A percentile compares a stretch with the other conserved stretches of the same genome.
These are phyloP conservation scores for Nannochloris sp. DNA, from an alignment of 139 green algal species.

Conservation along the genomic window DNA sequence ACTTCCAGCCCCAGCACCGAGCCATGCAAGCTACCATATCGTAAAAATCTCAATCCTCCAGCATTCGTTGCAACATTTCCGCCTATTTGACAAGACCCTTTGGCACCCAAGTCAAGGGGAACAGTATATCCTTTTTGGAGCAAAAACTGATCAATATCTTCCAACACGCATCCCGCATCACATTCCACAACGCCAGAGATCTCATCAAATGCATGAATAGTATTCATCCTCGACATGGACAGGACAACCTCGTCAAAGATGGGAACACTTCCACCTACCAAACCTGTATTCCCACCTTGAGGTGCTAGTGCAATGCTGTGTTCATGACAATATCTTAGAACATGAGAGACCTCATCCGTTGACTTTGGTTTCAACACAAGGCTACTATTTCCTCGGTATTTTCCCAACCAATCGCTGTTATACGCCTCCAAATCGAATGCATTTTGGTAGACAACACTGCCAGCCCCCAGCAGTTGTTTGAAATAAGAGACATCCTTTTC, in stretches of 20 bases:
- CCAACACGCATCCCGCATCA: conserved; percentile 77
- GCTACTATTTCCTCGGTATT: conserved; percentile 57
- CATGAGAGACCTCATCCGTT: conserved; percentile 56
- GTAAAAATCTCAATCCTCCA: conserved; percentile 74
- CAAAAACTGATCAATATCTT: conserved; percentile 62
- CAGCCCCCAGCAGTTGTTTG: background rate
- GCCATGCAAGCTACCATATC: conserved; percentile 89
- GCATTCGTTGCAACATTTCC: conserved; percentile 97
- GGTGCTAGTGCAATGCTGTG: conserved; percentile 79
- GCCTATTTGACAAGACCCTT: conserved; percentile 91
- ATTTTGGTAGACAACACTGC: conserved; percentile 2
- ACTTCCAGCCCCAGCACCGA: conserved; percentile 87
- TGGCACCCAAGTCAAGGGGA: conserved; percentile 92
- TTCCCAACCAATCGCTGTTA: conserved; percentile 80
- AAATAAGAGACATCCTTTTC: conserved; percentile 8
- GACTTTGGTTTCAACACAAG: conserved; percentile 50
- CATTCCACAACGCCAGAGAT: conserved; percentile 54
- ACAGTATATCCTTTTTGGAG: conserved; percentile 55
- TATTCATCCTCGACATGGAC: conserved; percentile 53
- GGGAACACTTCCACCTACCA: conserved; percentile 84
- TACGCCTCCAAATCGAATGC: background rate
- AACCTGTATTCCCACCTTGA: conserved; percentile 91
- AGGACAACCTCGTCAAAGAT: conserved; percentile 88
- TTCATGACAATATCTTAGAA: conserved; percentile 68
- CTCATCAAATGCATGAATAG: conserved; percentile 50